phyloP scores from a whole-genome alignment of 2,329 filamentous ascomycete genomes.

The Fusarium praegraminearum region DNA sequence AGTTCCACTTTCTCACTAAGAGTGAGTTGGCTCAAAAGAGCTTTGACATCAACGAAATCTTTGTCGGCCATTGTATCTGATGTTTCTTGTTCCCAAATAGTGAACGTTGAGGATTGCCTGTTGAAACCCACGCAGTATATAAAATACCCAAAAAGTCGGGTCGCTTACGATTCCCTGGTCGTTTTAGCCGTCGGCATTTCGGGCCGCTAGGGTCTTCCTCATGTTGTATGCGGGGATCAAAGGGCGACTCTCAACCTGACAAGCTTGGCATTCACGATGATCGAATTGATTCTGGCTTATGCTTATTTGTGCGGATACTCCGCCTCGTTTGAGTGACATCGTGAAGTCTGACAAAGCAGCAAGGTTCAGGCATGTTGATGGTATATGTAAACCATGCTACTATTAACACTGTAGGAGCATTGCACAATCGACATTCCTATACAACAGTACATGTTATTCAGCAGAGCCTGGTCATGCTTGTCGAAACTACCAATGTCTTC shows the following conservation, averaged over 20 bases:
- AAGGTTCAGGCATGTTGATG: neutral
- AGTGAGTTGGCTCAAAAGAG: slow-evolving; percentile 30
- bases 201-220: slow-evolving; percentile 22
- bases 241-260: slow-evolving; percentile 11
- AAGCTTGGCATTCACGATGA: slow-evolving; percentile 20
- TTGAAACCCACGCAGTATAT: neutral
- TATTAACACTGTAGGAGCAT: neutral
- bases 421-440: neutral
- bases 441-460: neutral
- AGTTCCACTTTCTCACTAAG: slow-evolving; percentile 40
- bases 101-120: neutral
- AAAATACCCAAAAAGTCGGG: neutral
- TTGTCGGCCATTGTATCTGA: slow-evolving; percentile 7
- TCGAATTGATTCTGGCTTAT: neutral
- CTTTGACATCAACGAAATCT: slow-evolving; percentile 24
- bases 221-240: slow-evolving; percentile 5
- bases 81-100: rapidly evolving
- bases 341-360: neutral
- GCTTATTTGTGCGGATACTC: neutral
- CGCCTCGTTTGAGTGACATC: neutral
- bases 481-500: neutral
- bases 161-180: neutral
- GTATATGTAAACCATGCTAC: neutral
- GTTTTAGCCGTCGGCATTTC: slow-evolving; percentile 37
- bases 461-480: neutral